Conservation (phyloP, 768 basidiomycete genomes). For the Ramaria sp. region DNA sequence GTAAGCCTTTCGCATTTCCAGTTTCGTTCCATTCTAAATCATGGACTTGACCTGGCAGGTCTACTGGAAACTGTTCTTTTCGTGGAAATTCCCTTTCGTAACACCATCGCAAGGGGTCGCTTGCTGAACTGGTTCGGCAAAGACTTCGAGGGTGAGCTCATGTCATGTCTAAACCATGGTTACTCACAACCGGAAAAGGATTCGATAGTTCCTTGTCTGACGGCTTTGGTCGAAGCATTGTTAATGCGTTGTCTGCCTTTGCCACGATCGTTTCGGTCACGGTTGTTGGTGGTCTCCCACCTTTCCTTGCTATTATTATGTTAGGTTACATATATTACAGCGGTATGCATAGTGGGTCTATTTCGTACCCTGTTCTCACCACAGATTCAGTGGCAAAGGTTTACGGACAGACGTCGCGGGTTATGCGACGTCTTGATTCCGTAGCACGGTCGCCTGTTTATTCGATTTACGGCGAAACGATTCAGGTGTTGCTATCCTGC, state of each 20-base stretch:
- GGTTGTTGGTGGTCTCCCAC: conserved; percentile 67
- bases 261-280: conserved; percentile 70
- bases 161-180: conserved; percentile 16
- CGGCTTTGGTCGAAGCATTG: conserved; percentile 71
- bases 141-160: conserved; percentile 44
- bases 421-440: conserved; percentile 26
- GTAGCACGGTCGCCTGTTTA: conserved; percentile 40
- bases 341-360: conserved; percentile 36
- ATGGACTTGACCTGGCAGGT: conserved; percentile 20
- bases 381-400: conserved; percentile 23
- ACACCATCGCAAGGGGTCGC: conserved; percentile 80
- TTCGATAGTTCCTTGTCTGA: conserved; percentile 78
- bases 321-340: conserved; percentile 61
- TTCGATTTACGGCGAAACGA: conserved; percentile 40
- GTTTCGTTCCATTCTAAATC: not conserved
- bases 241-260: conserved; percentile 54
- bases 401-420: conserved; percentile 78
- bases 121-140: conserved; percentile 80
- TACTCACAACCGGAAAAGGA: conserved; percentile 31
- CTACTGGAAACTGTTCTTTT: conserved; percentile 76
- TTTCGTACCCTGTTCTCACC: conserved; percentile 19
- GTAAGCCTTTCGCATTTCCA: conserved; percentile 23
- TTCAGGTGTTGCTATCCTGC: conserved; percentile 46
- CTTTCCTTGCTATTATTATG: conserved; percentile 46
- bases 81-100: conserved; percentile 86